Conservation (phyloP, 139 green algal genomes). For the Chlamydomonas schloesseri region DNA sequence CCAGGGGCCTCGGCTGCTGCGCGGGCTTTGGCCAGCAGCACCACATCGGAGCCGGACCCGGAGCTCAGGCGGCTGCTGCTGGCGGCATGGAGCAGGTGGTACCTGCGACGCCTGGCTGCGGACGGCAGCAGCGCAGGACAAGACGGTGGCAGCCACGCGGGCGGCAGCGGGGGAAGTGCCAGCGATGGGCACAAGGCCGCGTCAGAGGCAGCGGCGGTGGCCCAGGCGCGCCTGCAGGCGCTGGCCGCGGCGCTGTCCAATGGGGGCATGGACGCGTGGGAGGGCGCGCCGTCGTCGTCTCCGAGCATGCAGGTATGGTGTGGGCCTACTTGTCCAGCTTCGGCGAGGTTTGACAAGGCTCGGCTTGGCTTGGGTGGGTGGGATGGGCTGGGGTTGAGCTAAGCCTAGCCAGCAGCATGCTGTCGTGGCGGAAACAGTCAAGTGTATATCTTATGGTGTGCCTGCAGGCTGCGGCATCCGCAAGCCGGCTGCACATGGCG, state of each 20-base stretch:
- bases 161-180: not conserved
- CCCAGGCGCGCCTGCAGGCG: not conserved
- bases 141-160: not conserved
- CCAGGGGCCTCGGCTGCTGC: too few species aligned
- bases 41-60: not conserved
- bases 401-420: too few species aligned
- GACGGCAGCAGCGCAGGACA: too few species aligned
- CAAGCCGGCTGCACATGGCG: constrained; percentile 18
- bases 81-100: constrained; percentile 34
- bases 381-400: too few species aligned
- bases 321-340: too few species aligned
- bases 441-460: too few species aligned
- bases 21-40: too few species aligned
- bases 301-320: not conserved
- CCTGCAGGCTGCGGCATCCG: constrained; percentile 14
- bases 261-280: constrained; percentile 3
- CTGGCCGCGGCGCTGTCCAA: not conserved
- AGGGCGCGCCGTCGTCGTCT: not conserved
- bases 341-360: too few species aligned
- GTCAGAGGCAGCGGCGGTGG: not conserved
- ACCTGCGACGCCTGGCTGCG: not conserved
- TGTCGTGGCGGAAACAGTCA: too few species aligned
- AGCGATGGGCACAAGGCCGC: not conserved
- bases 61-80: constrained; percentile 43
- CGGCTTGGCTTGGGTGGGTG: too few species aligned